A percentile compares a stretch with the other conserved stretches of the same genome.
phyloP scores from a whole-genome alignment of 2,329 filamentous ascomycete genomes.

The Rugonectria rugulosa region DNA sequence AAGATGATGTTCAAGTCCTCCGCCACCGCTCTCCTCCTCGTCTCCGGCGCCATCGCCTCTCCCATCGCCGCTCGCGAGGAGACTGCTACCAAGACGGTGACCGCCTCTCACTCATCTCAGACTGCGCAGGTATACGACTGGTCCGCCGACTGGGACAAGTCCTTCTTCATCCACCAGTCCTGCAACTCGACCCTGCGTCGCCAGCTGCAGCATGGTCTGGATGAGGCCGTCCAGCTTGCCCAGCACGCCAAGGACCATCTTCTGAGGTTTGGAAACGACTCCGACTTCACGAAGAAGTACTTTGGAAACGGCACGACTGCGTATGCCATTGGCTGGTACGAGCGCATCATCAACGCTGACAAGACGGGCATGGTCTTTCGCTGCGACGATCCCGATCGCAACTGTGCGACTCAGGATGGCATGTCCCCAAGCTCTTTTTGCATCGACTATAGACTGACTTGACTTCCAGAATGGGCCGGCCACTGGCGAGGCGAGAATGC shows the following conservation, averaged over 20 bases:
- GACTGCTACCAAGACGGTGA: slow-evolving; percentile 31
- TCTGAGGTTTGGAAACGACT: slow-evolving; percentile 62
- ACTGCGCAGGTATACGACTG: slow-evolving; percentile 42
- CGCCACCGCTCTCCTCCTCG: slow-evolving; percentile 33
- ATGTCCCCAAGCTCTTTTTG: slow-evolving; percentile 1
- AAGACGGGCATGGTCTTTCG: slow-evolving; percentile 67
- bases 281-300: slow-evolving; percentile 69
- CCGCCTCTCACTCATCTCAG: slow-evolving; percentile 27
- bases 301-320: slow-evolving; percentile 68
- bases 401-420: slow-evolving; percentile 62
- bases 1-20: slow-evolving; percentile 41
- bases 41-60: slow-evolving; percentile 38
- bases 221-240: slow-evolving; percentile 65
- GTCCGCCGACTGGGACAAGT: slow-evolving; percentile 43
- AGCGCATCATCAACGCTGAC: slow-evolving; percentile 65
- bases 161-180: slow-evolving; percentile 65
- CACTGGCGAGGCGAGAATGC: slow-evolving; percentile 73
- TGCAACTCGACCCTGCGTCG: slow-evolving; percentile 69
- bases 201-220: slow-evolving; percentile 63
- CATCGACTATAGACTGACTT: not conserved
- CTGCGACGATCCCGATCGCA: slow-evolving; percentile 72
- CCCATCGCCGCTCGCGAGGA: slow-evolving; percentile 38
- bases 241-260: slow-evolving; percentile 70
- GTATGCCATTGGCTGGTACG: slow-evolving; percentile 67
- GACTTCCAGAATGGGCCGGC: slow-evolving; percentile 64